A percentile compares a stretch with the other conserved stretches of the same genome.
Conservation (phyloP, 2,329 filamentous ascomycete genomes). For the Neurospora sp. region DNA sequence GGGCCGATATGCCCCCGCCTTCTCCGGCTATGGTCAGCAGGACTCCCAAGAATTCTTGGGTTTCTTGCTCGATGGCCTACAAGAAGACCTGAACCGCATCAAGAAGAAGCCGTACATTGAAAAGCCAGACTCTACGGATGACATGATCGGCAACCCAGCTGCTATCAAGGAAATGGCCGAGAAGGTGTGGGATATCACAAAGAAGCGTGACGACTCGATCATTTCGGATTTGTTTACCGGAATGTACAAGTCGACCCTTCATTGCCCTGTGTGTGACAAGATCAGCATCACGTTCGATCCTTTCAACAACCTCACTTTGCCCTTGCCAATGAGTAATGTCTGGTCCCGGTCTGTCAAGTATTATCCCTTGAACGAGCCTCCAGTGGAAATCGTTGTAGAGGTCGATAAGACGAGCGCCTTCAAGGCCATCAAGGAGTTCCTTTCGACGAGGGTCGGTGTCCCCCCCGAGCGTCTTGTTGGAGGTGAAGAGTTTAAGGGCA, state of each 20-base stretch:
- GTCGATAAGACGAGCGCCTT: constrained; percentile 67
- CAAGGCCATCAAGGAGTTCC: constrained; percentile 56
- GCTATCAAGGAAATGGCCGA: constrained; percentile 79
- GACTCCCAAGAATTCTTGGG: constrained; percentile 96
- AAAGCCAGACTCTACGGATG: constrained; percentile 94
- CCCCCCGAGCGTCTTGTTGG: constrained; percentile 60
- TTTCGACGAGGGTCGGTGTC: constrained; percentile 59
- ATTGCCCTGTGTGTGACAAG: constrained; percentile 84
- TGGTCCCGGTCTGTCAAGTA: constrained; percentile 70
- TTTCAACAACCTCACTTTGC: constrained; percentile 88
- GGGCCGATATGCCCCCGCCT: constrained; percentile 71
- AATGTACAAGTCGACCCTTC: constrained; percentile 95
- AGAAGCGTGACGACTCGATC: constrained; percentile 85
- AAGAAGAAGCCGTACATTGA: constrained; percentile 95
- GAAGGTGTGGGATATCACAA: constrained; percentile 85
- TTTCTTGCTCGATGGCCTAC: constrained; percentile 85
- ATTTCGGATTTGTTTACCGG: constrained; percentile 94
- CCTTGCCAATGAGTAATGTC: constrained; percentile 76
- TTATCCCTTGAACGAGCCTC: constrained; percentile 62
- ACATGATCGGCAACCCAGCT: constrained; percentile 75
- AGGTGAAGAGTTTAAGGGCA: constrained; percentile 71
- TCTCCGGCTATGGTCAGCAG: constrained; percentile 92
- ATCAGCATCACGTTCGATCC: constrained; percentile 98
- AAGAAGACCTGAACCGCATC: constrained; percentile 90
- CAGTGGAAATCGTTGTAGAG: constrained; percentile 67